Percentiles rank a stretch among this genome's conserved stretches.
Evolutionary conservation across 2,329 filamentous ascomycete species (phyloP).

Genomic region (Mycosphaerella sp.): DNA sequence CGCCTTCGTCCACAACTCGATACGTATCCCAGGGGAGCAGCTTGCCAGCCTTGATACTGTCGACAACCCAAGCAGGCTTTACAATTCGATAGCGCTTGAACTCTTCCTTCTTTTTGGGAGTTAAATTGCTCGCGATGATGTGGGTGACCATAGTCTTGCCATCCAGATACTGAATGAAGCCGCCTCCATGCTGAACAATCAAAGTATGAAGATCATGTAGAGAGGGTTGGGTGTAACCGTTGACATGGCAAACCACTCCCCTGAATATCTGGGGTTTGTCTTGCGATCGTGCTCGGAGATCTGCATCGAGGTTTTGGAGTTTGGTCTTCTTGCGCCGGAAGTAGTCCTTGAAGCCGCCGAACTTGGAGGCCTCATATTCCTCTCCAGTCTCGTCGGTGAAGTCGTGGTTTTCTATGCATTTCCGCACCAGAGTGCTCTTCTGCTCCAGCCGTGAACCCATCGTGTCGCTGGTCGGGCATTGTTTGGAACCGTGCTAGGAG

Average conservation of each 20-base stretch:
- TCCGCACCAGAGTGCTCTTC: constrained; percentile 54
- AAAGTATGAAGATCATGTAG: constrained; percentile 80
- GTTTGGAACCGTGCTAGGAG: not conserved
- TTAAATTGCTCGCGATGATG: constrained; percentile 84
- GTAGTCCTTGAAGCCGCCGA: constrained; percentile 86
- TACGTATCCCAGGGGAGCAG: constrained; percentile 82
- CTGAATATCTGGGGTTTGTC: constrained; percentile 82
- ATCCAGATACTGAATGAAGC: constrained; percentile 90
- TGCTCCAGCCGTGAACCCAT: constrained; percentile 59
- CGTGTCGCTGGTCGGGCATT: constrained; percentile 16
- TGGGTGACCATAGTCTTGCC: constrained; percentile 89
- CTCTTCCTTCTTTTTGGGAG: constrained; percentile 87
- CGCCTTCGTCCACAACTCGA: constrained; percentile 75
- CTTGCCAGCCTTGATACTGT: constrained; percentile 75
- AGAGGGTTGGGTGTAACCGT: constrained; percentile 92
- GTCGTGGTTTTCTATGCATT: constrained; percentile 59
- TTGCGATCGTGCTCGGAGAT: constrained; percentile 61
- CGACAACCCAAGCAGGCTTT: constrained; percentile 88
- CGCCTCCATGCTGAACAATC: constrained; percentile 88
- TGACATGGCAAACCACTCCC: constrained; percentile 83
- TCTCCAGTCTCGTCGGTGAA: constrained; percentile 71
- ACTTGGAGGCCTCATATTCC: constrained; percentile 80
- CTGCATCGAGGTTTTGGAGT: constrained; percentile 84
- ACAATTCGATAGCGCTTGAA: constrained; percentile 85
- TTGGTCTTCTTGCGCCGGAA: constrained; percentile 96